Base-by-base conservation (phyloP, 805 yeast genomes). In the Citeromyces matritensis region DNA sequence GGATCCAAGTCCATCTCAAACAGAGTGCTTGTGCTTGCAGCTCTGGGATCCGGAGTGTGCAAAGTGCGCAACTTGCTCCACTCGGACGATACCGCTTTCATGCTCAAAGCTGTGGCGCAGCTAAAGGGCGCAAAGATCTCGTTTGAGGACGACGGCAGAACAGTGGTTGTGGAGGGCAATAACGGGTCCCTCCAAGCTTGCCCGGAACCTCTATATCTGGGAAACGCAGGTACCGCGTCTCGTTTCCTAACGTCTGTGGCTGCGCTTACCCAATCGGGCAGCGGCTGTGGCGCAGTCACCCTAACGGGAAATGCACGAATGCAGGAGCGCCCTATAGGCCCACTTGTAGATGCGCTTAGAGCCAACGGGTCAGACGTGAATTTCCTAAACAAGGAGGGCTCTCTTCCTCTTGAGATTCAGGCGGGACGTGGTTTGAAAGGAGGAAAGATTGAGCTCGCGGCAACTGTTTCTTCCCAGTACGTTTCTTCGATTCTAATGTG, bases 191-290 rank as follows among this genome's bases (percentile, higher is more conserved):
- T 83, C 39, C 44, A 60, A 21, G 77, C 93, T 3, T 67, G 76
- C 31, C 55, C 58, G 11, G 71, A 74, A 32, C 79, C 74, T 38
- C 60, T 91, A 35, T 91, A 84, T 55, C 64, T 91, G 39, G 98
- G 98, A 35, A 91, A 91, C 48, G 97, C 98, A 1, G 98, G 98
- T 41, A 91, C 98, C 28, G 97, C 98, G 4, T 82, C 96, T 5
- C 69, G 98, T 46, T 91, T 91, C 53, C 66, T 91, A 48, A 82
- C 96, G 3, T 72, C 95, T 2, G 88, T 91, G 19, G 95, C 94
- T 12, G 69, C 94, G n/a, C 60, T 86, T 37, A 94, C 81, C 4
- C 61, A 68, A 13, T 59, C 73, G 19, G 46, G 65, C 10, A 46
- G 50, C 3, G 49, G 43, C 4, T 33, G 47, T 4, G 58, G 64